Evolutionary conservation across 2,329 filamentous ascomycete genomes (phyloP).

Genomic region (Hortaea werneckii): DNA sequence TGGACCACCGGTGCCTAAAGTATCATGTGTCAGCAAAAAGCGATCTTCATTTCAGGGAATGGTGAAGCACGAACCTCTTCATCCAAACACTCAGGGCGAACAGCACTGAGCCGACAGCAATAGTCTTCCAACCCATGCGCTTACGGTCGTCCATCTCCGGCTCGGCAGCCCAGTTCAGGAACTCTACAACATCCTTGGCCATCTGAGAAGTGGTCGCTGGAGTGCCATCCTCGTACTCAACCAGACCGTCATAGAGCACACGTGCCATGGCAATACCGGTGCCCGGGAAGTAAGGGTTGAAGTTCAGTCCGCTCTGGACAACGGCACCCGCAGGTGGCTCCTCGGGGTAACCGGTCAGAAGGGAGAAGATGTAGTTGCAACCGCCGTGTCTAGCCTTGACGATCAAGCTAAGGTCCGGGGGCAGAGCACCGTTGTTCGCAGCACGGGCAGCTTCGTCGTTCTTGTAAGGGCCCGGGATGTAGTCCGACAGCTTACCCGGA

Average conservation of each 20-base stretch:
- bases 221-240: slow-evolving; percentile 96
- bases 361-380: slow-evolving; percentile 95
- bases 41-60: neutral
- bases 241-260: slow-evolving; percentile 92
- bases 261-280: slow-evolving; percentile 98
- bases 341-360: slow-evolving; percentile 95
- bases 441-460: slow-evolving; percentile 97
- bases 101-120: slow-evolving; percentile 68
- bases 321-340: slow-evolving; percentile 83
- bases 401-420: slow-evolving; percentile 94
- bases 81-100: slow-evolving; percentile 90
- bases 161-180: slow-evolving; percentile 98
- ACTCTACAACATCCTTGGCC: slow-evolving; percentile 98
- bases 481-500: slow-evolving; percentile 96
- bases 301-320: slow-evolving; percentile 87
- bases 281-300: slow-evolving; percentile 99
- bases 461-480: slow-evolving; percentile 90
- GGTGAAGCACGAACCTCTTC: slow-evolving; percentile 53
- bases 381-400: slow-evolving; percentile 96
- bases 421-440: slow-evolving; percentile 95
- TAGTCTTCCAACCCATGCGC: slow-evolving; percentile 98
- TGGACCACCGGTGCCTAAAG: slow-evolving; percentile 83
- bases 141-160: slow-evolving; percentile 99
- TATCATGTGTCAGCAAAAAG: neutral
- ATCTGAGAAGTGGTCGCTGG: slow-evolving; percentile 94